Conservation (phyloP, 2,329 filamentous ascomycete species). For the Penicillium rolfsii region DNA sequence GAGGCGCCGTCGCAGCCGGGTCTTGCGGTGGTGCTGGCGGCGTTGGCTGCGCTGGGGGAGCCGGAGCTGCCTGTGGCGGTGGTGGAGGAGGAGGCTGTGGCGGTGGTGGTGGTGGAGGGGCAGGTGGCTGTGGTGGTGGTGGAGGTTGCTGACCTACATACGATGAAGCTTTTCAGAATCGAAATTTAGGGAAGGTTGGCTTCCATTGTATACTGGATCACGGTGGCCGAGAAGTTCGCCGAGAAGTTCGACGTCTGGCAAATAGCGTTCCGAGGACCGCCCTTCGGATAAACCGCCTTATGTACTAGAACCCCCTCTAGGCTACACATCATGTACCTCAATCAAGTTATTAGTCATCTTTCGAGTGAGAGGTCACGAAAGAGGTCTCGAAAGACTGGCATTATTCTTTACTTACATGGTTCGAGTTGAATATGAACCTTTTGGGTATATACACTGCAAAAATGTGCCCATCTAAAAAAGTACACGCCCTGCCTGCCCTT, state of each 20-base stretch:
- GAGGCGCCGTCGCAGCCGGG: conserved; percentile 49
- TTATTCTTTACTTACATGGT: conserved; percentile 18
- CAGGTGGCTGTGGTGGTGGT: conserved; percentile 15
- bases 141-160: neutral
- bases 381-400: neutral
- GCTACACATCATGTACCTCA: no score
- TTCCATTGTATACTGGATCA: no score
- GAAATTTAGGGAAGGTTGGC: no score
- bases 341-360: no score
- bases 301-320: no score
- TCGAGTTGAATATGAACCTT: conserved; percentile 15
- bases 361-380: no score
- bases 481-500: conserved; percentile 14
- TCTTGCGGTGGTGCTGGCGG: conserved; percentile 47
- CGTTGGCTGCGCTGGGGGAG: conserved; percentile 36
- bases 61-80: conserved; percentile 41
- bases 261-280: no score
- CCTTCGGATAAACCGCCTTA: no score
- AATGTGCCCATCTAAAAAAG: conserved; percentile 16
- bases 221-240: no score
- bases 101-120: conserved; percentile 30
- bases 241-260: no score
- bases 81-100: conserved; percentile 9
- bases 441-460: conserved; percentile 27
- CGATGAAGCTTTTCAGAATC: no score